Base-by-base conservation (phyloP, 208 protist species). In the Trypanosoma platydactyli region DNA sequence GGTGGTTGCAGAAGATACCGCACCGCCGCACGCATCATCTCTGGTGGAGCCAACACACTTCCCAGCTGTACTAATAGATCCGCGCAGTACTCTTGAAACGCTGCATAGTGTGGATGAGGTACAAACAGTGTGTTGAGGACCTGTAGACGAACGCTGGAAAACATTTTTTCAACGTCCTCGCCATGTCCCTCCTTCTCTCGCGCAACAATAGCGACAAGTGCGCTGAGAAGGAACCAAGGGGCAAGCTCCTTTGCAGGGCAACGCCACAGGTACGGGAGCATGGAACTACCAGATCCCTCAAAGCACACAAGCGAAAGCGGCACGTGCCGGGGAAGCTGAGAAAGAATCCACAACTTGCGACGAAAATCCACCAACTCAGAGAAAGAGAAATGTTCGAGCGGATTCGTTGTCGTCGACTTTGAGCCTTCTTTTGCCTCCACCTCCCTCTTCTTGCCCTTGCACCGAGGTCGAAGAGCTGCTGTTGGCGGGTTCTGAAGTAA, bases 301-400 rank as follows among this genome's bases (percentile, higher is more conserved):
- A 94, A 89, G 62, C 71, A 77, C 6, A 91, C 70, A n/a, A 91
- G 74, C 0, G 78, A 80, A 18, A 52, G 56, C 6, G 88, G 74
- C 0, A 89, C 38, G 58, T 79, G 71, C 13, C 64, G 63, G 0
- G 82, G 79, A 29, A 94, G 73, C 60, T 77, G 77, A 29, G 52
- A 50, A 15, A 88, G 51, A 35, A 80, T 58, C 74, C 80, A 85
- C 22, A 91, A 56, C 5, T 86, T 86, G 3, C 68, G 79, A 4
- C 88, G 81, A 41, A 89, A 72, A 20, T 77, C 73, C 4, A 80
- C 44, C 18, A 83, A 63, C 27, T 48, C 62, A n/a, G 70, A 24
- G 57, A 61, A 60, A 15, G 73, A 66, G 22, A 42, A 22, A 13
- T 45, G n/a, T 15, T 16, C 49, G 13, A 24, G 5, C 11, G 33